phyloP scores from a whole-genome alignment of 2,329 filamentous ascomycete species.

The Pyricularia pennisetigena region DNA sequence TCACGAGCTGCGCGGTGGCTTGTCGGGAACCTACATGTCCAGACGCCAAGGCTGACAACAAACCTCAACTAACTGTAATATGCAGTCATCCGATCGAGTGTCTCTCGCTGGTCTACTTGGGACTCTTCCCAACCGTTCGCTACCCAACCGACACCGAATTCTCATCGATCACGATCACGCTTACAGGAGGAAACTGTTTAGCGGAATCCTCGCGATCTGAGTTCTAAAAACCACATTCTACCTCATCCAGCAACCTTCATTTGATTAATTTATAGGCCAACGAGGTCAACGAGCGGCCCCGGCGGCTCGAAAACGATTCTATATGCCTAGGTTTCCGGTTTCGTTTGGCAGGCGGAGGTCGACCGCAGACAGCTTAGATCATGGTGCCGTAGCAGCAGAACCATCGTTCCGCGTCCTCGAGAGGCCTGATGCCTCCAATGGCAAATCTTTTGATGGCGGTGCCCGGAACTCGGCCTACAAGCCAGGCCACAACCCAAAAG shows the following conservation, averaged over 20 bases:
- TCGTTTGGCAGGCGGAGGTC: constrained; percentile 51
- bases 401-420: constrained; percentile 51
- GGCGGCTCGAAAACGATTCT: constrained; percentile 17
- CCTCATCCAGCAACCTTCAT: neutral
- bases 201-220: neutral
- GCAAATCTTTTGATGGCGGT: constrained; percentile 41
- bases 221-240: neutral
- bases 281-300: constrained; percentile 1
- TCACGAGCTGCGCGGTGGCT: neutral
- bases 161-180: neutral
- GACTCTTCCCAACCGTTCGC: neutral
- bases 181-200: neutral
- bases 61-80: neutral
- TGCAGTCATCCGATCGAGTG: neutral
- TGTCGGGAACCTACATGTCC: neutral
- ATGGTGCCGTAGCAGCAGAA: constrained; percentile 36
- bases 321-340: constrained; percentile 55
- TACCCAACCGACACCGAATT: neutral
- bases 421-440: constrained; percentile 32
- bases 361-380: constrained; percentile 43
- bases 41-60: neutral
- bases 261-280: too few relatives aligned
- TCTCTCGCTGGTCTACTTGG: neutral
- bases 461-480: constrained; percentile 29
- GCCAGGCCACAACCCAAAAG: constrained; percentile 25